These are phyloP conservation scores for Ganoderma lingzhi DNA, from an alignment of 1,284 basidiomycete species.

Conservation along the genomic window DNA sequence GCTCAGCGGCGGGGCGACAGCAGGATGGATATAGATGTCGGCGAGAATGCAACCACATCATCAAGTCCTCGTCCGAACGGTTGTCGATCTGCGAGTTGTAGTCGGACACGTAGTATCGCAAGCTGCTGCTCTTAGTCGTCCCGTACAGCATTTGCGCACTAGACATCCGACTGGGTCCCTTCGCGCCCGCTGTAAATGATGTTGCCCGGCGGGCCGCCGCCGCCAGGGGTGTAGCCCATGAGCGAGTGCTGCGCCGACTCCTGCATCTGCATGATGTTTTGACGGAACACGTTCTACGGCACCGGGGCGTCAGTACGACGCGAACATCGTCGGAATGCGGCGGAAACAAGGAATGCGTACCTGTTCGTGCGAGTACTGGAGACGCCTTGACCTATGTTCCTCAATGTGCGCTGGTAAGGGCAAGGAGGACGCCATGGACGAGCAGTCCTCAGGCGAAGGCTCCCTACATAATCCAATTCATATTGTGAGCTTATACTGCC, in stretches of 20 bases:
- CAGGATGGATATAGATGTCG: background rate
- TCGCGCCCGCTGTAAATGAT: conserved; percentile 57
- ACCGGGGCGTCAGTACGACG: background rate
- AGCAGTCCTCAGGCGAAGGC: too few relatives aligned
- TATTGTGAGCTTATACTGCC: too few relatives aligned
- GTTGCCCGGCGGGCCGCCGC: conserved; percentile 49
- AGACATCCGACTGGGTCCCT: conserved; percentile 58
- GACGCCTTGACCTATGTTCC: too few relatives aligned
- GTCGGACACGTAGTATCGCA: conserved; percentile 62
- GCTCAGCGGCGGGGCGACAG: background rate
- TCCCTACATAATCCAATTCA: too few relatives aligned
- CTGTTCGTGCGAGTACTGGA: conserved; percentile 90
- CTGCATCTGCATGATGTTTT: conserved; percentile 80
- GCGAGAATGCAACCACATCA: conserved; percentile 25
- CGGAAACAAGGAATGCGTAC: conserved; percentile 43
- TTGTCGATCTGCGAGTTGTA: conserved; percentile 48
- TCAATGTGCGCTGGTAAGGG: too few relatives aligned
- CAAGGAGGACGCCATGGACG: too few relatives aligned
- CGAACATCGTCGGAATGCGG: background rate
- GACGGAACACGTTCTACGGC: conserved; percentile 73
- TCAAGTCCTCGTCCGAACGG: conserved; percentile 37
- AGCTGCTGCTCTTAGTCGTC: conserved; percentile 58
- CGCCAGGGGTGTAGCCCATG: conserved; percentile 54
- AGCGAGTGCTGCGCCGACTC: conserved; percentile 73
- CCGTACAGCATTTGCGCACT: conserved; percentile 59